phyloP scores from a whole-genome alignment of 345 rosid species.

The Leavenworthia alabamica region DNA sequence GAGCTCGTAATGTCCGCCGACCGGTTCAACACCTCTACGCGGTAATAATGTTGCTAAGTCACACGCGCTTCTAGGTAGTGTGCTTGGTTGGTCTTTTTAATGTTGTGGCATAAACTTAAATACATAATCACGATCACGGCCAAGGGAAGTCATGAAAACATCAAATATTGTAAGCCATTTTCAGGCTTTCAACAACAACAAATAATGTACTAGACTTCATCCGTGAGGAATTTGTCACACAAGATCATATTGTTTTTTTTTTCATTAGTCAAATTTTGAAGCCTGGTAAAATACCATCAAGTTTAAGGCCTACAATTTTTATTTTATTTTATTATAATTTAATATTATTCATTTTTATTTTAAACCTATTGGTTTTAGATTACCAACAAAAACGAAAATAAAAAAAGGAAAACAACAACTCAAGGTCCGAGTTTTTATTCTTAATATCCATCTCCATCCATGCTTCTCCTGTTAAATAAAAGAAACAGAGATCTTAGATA shows the following conservation, averaged over 20 bases:
- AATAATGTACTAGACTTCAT: neutral
- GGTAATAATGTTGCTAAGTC: neutral
- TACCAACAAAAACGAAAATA: neutral
- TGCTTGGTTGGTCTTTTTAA: neutral
- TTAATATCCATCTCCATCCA: conserved; percentile 1
- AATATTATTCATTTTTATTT: conserved; percentile 6
- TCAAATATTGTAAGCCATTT: neutral
- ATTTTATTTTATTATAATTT: neutral
- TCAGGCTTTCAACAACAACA: neutral
- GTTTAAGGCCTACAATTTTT: neutral
- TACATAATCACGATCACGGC: too few relatives aligned
- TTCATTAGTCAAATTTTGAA: neutral
- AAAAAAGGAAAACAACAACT: neutral
- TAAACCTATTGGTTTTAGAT: conserved; percentile 4
- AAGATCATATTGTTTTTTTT: neutral
- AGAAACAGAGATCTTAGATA: neutral
- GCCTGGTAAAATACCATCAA: neutral
- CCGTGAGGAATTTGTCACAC: neutral
- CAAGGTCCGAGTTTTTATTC: conserved; percentile 16
- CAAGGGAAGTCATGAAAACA: neutral
- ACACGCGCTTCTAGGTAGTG: neutral
- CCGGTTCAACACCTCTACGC: conserved; percentile 11
- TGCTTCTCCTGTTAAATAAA: neutral
- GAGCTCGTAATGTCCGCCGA: conserved; percentile 43
- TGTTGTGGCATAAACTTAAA: neutral